Base-by-base conservation (phyloP, 805 yeast genomes). In the Alloascoidea africana region DNA sequence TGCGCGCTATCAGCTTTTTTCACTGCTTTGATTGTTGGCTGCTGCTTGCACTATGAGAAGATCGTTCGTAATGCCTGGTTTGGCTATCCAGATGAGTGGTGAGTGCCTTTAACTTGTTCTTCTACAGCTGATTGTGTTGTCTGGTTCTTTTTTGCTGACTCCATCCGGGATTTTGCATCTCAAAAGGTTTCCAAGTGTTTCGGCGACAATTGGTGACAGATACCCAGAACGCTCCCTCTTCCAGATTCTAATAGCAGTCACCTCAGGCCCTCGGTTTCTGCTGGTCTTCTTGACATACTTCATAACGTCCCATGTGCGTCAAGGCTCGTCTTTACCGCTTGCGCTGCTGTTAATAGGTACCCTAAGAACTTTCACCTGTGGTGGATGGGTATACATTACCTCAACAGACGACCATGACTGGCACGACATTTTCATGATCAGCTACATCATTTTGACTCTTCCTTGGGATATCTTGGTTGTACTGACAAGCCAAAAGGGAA, bases 371-470 rank as follows among this genome's bases (percentile, higher is more conserved):
- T 70, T 91, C 39, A 79, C 95, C 2, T 91, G 97, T 52, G 98
- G 98, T 52, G 97, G 97, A 8, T 91, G 97, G 96, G 94, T 93
- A 4, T 91, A 91, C 53, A 81, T 91, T 44, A 91, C 98, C 1
- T 82, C 95, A 4, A 85, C 96, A 1, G 98, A 91, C 56, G 96
- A 91, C 54, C 97, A 89, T 49, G 95, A 89, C 57, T 76, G 79
- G 62, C 98, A 91, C 55, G 97, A 91, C 52, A 73, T 91, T 33
- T 89, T 89, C 54, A 91, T 91, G 98, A 85, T 91, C 42, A 55
- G 79, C 17, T 91, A 91, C 58, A 80, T 91, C 41, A 70, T 86
- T 1, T 65, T 89, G 43, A 87, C 97, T 1, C 63, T 89, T 30
- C 98, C 98, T 2, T 91, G 96, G 96, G 80, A 84, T 36, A 56